phyloP scores from a whole-genome alignment of 225 moss, liverwort and hornwort species.

The Physcomitrellopsis africana region DNA sequence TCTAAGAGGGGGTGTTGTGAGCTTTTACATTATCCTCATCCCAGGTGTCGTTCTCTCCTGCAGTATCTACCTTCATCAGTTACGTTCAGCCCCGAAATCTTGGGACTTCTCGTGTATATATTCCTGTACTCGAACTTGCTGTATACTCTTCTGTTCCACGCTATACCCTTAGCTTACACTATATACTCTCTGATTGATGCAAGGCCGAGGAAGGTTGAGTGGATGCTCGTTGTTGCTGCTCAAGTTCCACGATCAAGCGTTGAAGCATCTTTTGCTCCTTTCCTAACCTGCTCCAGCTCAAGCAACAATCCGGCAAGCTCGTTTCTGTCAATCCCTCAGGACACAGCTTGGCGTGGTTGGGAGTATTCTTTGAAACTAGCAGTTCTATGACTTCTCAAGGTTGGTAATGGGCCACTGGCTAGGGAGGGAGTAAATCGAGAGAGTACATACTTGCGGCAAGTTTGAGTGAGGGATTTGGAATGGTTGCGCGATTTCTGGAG shows the following conservation, averaged over 20 bases:
- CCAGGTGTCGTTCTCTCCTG: too few species aligned
- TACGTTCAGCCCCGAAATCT: too few species aligned
- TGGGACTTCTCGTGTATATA: too few species aligned
- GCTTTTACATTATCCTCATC: too few species aligned
- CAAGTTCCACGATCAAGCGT: constrained; percentile 47
- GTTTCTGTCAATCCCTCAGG: constrained; percentile 5
- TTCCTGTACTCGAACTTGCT: too few species aligned
- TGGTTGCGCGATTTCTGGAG: constrained; percentile 72
- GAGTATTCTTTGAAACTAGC: not conserved
- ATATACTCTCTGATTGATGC: too few species aligned
- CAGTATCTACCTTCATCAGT: too few species aligned
- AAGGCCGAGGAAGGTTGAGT: not conserved
- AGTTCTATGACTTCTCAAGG: not conserved
- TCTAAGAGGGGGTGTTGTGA: too few species aligned
- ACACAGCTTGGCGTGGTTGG: not conserved
- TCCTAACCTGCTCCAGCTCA: constrained; percentile 48
- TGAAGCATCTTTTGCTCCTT: constrained; percentile 56
- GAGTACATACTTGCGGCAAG: constrained; percentile 46
- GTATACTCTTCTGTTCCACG: too few species aligned
- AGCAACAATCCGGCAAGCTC: constrained; percentile 14
- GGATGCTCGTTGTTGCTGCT: constrained; percentile 31
- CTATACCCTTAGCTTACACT: too few species aligned
- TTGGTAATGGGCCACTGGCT: not conserved
- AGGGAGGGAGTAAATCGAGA: not conserved
- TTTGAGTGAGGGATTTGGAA: constrained; percentile 48